phyloP scores from a whole-genome alignment of 2,329 filamentous ascomycete species.

The Aspergillus sp. region DNA sequence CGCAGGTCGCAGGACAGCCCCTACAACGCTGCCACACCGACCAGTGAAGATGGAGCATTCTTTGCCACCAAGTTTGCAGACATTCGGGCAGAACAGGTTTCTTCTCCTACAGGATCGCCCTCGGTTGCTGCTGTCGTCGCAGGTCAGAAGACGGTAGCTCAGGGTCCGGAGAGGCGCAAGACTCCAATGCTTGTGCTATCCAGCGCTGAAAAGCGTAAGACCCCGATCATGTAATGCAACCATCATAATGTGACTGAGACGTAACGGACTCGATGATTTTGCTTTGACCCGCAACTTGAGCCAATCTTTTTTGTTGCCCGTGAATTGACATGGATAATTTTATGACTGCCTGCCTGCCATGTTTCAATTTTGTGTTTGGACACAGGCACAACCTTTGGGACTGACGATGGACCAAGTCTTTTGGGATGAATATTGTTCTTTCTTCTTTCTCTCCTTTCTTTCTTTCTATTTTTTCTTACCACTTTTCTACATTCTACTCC shows the following conservation, averaged over 20 bases:
- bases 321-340: no score
- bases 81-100: slow-evolving; percentile 36
- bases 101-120: slow-evolving; percentile 26
- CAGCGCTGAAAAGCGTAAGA: slow-evolving; percentile 86
- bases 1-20: slow-evolving; percentile 49
- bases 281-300: no score
- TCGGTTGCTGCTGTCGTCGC: slow-evolving; percentile 38
- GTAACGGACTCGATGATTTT: slow-evolving; percentile 9
- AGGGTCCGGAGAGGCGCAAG: slow-evolving; percentile 64
- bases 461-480: no score
- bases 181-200: slow-evolving; percentile 83
- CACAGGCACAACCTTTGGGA: no score
- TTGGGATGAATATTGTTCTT: no score
- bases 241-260: slow-evolving; percentile 31
- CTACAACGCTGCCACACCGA: slow-evolving; percentile 60
- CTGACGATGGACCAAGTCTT: no score
- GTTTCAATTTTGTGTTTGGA: no score
- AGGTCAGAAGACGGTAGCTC: slow-evolving; percentile 53
- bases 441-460: no score
- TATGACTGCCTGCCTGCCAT: no score
- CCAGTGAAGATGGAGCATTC: slow-evolving; percentile 55
- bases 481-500: no score
- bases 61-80: slow-evolving; percentile 54
- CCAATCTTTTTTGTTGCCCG: no score
- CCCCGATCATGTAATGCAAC: slow-evolving; percentile 52